Conservation (phyloP, 2,329 filamentous ascomycete genomes). For the Exophiala phaeomuriformis region DNA sequence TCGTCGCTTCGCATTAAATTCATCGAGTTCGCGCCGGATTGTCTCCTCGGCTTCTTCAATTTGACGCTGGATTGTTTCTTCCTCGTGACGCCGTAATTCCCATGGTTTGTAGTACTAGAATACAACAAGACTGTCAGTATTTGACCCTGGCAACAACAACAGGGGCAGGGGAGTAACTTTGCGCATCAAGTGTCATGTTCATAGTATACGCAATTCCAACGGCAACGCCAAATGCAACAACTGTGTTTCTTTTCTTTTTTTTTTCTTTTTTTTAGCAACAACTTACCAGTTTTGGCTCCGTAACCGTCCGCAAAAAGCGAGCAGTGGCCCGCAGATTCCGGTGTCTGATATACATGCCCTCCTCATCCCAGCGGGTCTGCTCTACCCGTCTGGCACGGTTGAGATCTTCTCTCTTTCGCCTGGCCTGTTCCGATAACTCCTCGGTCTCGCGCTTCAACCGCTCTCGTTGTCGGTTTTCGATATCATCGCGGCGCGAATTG, state of each 20-base stretch:
- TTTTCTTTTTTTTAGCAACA: too few species aligned
- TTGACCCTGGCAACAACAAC: too few species aligned
- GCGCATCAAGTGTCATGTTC: neutral
- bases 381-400: constrained; percentile 56
- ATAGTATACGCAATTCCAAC: neutral
- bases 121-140: neutral
- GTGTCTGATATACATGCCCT: constrained; percentile 53
- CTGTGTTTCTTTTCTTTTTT: too few species aligned
- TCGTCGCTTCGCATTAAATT: constrained; percentile 47
- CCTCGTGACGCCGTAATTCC: constrained; percentile 62
- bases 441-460: constrained; percentile 62
- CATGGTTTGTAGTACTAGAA: constrained; percentile 68
- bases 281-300: constrained; percentile 58
- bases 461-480: constrained; percentile 73
- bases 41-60: constrained; percentile 56
- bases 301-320: constrained; percentile 63
- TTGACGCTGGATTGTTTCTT: constrained; percentile 64
- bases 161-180: too few species aligned
- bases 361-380: constrained; percentile 67
- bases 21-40: constrained; percentile 58
- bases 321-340: constrained; percentile 64
- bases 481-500: constrained; percentile 62
- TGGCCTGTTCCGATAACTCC: constrained; percentile 64
- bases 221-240: too few species aligned
- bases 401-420: constrained; percentile 58